Evolutionary conservation across 129 eudicot genomes (phyloP).

Genomic region (Arctium lappa): DNA sequence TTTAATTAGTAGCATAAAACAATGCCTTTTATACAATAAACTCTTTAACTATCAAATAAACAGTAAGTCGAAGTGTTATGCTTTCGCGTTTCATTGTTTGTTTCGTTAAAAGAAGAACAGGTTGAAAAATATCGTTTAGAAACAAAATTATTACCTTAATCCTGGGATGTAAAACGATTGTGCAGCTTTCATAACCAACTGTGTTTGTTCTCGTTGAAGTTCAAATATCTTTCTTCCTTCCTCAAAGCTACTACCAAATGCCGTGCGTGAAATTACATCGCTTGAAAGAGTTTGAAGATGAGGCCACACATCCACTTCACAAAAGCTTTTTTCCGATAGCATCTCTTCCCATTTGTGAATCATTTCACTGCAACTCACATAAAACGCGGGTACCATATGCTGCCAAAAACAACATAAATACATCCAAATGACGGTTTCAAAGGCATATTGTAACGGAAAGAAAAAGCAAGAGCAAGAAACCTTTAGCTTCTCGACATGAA

Average conservation of each 20-base stretch:
- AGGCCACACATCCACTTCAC: not conserved
- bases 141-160: not conserved
- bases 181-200: not conserved
- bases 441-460: not conserved
- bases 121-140: not conserved
- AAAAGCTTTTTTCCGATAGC: not conserved
- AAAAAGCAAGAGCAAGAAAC: not conserved
- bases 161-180: not conserved
- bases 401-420: not conserved
- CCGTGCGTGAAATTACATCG: not conserved
- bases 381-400: constrained; percentile 5
- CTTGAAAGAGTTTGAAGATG: not conserved
- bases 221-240: not conserved
- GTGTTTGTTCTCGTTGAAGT: not conserved
- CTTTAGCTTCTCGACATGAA: not conserved
- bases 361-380: not conserved
- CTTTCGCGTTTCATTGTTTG: not conserved
- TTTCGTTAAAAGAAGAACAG: not conserved
- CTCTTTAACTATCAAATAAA: not conserved
- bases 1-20: not conserved
- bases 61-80: too few species aligned
- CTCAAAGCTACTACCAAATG: not conserved
- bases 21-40: not conserved
- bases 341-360: not conserved
- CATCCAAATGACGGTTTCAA: not conserved